Conservation (phyloP, 805 yeast species). For the Komagataella ulmi region DNA sequence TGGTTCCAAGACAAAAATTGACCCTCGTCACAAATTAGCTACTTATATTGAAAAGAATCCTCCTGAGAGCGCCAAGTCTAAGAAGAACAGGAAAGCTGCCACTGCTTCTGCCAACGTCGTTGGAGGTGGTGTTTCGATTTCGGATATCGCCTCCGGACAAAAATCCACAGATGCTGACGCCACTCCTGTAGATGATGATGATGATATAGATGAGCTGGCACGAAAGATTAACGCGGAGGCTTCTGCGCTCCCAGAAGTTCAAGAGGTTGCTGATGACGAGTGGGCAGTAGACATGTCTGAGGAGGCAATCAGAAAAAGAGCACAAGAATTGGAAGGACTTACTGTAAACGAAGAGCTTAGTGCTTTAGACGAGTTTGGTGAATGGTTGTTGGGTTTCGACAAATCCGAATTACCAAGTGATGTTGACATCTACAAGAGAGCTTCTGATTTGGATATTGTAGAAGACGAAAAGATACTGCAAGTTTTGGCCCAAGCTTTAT, state of each 20-base stretch:
- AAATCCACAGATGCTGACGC: slow-evolving; percentile 13
- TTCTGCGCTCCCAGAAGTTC: slow-evolving; percentile 66
- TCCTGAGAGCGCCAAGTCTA: slow-evolving; percentile 39
- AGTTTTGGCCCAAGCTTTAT: slow-evolving; percentile 84
- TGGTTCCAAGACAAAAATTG: slow-evolving; percentile 79
- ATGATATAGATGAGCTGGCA: slow-evolving; percentile 9
- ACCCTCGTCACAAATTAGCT: slow-evolving; percentile 77
- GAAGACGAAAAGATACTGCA: slow-evolving; percentile 69
- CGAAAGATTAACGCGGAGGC: slow-evolving; percentile 12
- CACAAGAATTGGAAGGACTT: slow-evolving; percentile 68
- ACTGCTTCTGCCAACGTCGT: slow-evolving; percentile 84
- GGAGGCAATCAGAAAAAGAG: slow-evolving; percentile 90
- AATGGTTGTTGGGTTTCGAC: slow-evolving; percentile 58
- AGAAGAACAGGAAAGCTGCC: slow-evolving; percentile 60
- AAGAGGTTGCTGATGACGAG: slow-evolving; percentile 74
- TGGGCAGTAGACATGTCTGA: slow-evolving; percentile 98
- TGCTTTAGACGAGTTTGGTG: slow-evolving; percentile 69
- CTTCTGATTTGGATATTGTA: slow-evolving; percentile 62
- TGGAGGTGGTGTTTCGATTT: slow-evolving; percentile 74
- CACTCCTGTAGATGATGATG: slow-evolving; percentile 19
- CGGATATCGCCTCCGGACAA: slow-evolving; percentile 57
- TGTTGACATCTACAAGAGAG: slow-evolving; percentile 86
- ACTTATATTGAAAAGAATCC: slow-evolving; percentile 86
- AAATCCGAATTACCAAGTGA: slow-evolving; percentile 61
- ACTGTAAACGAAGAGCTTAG: slow-evolving; percentile 27